Evolutionary conservation across 2,329 filamentous ascomycete species (phyloP).

Genomic region (Fusarium sp.): DNA sequence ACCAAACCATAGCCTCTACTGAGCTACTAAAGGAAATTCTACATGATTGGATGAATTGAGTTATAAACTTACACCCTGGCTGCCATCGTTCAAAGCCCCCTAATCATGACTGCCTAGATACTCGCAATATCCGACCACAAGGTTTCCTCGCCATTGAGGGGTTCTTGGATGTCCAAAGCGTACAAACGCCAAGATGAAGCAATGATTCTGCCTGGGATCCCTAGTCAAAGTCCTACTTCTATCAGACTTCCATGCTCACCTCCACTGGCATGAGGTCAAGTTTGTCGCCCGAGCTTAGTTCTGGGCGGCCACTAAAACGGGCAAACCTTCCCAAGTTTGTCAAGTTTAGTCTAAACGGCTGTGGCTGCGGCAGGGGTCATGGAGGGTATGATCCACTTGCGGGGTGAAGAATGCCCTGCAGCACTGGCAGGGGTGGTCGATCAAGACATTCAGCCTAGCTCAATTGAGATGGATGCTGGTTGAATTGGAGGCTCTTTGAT

Average conservation of each 20-base stretch:
- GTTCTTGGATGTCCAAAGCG: background rate
- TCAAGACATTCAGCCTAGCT: background rate
- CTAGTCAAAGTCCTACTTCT: background rate
- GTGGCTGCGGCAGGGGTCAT: constrained; percentile 2
- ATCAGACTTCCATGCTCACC: background rate
- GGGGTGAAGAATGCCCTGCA: background rate
- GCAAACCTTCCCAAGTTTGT: background rate
- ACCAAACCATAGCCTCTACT: background rate
- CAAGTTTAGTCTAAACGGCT: background rate
- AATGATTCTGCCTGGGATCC: background rate
- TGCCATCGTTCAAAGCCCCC: background rate
- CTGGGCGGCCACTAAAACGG: background rate
- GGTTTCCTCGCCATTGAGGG: background rate
- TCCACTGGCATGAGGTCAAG: background rate
- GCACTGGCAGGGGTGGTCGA: background rate
- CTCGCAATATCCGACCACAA: background rate
- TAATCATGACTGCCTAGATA: background rate
- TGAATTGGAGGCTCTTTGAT: background rate
- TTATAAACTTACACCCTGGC: background rate
- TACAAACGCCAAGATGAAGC: background rate
- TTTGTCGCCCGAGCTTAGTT: background rate
- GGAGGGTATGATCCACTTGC: background rate
- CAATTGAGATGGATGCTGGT: background rate
- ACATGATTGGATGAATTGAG: background rate
- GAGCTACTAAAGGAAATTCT: background rate